Evolutionary conservation across 257 asterid genomes (phyloP).

Genomic region (Ballota nigra): DNA sequence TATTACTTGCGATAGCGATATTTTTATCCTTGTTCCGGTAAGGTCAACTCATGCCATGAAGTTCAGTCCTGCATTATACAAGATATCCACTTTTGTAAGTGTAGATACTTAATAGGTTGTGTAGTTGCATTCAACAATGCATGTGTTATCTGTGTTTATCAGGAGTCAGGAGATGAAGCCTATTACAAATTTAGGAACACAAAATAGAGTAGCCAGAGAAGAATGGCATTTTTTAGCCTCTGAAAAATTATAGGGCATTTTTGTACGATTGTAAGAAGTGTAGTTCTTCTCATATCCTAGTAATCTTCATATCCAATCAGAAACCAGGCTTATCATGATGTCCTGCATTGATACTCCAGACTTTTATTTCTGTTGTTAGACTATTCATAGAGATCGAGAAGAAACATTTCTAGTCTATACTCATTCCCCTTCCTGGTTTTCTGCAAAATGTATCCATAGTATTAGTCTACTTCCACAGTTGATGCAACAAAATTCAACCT

Average conservation of each 20-base stretch:
- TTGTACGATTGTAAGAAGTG: constrained; percentile 7
- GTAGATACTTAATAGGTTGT: constrained; percentile 12
- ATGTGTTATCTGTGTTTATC: not conserved
- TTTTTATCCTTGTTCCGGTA: too few relatives aligned
- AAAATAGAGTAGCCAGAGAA: not conserved
- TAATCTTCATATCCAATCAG: not conserved
- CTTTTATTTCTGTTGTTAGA: too few relatives aligned
- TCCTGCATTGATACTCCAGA: too few relatives aligned
- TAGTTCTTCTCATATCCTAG: not conserved
- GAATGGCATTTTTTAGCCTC: not conserved
- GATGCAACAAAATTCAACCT: not conserved
- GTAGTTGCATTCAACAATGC: constrained; percentile 1
- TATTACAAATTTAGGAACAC: not conserved
- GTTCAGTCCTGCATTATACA: constrained; percentile 1
- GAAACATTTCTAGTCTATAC: not conserved
- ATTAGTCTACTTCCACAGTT: not conserved
- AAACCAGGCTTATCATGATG: not conserved
- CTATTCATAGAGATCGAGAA: not conserved
- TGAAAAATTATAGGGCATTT: not conserved
- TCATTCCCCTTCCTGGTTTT: not conserved
- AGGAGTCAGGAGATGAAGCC: constrained; percentile 7
- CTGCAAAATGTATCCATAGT: not conserved
- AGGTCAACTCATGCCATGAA: not conserved
- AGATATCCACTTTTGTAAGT: not conserved
- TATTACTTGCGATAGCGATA: too few relatives aligned